Conservation (phyloP, 768 basidiomycete species). For the Neoboletus brunneissimus region DNA sequence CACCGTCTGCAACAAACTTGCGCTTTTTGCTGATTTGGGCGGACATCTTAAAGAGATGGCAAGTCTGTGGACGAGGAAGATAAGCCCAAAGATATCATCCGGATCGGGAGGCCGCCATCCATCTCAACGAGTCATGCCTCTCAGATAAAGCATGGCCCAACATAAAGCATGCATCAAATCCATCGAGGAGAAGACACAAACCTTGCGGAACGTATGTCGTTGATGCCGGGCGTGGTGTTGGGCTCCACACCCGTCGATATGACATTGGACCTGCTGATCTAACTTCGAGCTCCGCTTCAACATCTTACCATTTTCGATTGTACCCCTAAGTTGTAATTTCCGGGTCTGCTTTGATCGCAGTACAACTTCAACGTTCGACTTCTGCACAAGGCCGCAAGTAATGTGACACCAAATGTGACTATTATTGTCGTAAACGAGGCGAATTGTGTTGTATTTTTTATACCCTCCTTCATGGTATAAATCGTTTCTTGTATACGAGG, state of each 20-base stretch:
- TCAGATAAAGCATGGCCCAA: neutral
- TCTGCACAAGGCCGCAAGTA: constrained; percentile 4
- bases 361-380: neutral
- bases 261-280: constrained; percentile 9
- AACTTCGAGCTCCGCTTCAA: constrained; percentile 27
- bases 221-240: constrained; percentile 17
- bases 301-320: constrained; percentile 1
- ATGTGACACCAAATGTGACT: neutral
- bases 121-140: constrained; percentile 9
- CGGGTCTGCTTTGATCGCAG: neutral
- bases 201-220: constrained; percentile 23
- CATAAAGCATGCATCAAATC: neutral
- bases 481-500: neutral
- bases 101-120: constrained; percentile 16
- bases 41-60: constrained; percentile 55
- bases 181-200: constrained; percentile 14
- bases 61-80: constrained; percentile 17
- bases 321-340: constrained; percentile 12
- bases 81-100: constrained; percentile 25
- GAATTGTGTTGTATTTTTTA: neutral
- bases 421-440: neutral
- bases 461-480: constrained; percentile 3
- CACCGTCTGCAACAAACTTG: constrained; percentile 98
- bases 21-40: constrained; percentile 95
- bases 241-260: constrained; percentile 16